These are phyloP conservation scores for Sicyos baderoa DNA, from an alignment of 306 rosid genomes.

Conservation along the genomic window DNA sequence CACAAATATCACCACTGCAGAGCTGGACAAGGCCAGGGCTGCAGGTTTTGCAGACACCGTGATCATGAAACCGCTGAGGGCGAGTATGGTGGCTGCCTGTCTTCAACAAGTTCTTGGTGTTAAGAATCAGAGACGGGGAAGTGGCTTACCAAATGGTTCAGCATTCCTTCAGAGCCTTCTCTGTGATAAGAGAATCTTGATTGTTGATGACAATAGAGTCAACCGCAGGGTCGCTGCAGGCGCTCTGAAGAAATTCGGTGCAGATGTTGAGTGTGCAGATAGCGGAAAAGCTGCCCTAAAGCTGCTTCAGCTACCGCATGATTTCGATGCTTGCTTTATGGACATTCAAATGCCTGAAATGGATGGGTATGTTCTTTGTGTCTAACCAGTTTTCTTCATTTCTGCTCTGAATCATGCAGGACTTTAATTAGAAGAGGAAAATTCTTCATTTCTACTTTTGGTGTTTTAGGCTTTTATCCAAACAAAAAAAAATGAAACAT, in stretches of 20 bases:
- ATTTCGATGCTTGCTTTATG: conserved; percentile 96
- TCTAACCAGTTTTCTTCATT: neutral
- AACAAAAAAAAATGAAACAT: neutral
- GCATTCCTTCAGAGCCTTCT: conserved; percentile 54
- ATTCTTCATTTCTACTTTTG: neutral
- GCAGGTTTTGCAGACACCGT: conserved; percentile 82
- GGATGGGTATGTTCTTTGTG: conserved; percentile 66
- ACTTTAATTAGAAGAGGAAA: neutral
- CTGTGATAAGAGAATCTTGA: conserved; percentile 69
- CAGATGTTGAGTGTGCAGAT: conserved; percentile 69
- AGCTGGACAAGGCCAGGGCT: conserved; percentile 58
- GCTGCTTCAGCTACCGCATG: conserved; percentile 73
- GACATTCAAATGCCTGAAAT: conserved; percentile 99
- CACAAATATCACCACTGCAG: conserved; percentile 53
- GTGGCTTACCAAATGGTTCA: conserved; percentile 51
- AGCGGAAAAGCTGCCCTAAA: conserved; percentile 85
- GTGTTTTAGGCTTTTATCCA: neutral
- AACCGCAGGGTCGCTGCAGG: conserved; percentile 98
- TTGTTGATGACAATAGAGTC: conserved; percentile 84
- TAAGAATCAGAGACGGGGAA: conserved; percentile 68
- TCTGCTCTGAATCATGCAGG: neutral
- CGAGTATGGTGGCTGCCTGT: conserved; percentile 96
- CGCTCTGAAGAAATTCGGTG: conserved; percentile 80
- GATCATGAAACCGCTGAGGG: conserved; percentile 92
- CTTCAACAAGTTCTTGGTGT: conserved; percentile 87